These are phyloP conservation scores for Magnolia kwangsiensis DNA, from an alignment of 164 flowering plant species.

Conservation along the genomic window DNA sequence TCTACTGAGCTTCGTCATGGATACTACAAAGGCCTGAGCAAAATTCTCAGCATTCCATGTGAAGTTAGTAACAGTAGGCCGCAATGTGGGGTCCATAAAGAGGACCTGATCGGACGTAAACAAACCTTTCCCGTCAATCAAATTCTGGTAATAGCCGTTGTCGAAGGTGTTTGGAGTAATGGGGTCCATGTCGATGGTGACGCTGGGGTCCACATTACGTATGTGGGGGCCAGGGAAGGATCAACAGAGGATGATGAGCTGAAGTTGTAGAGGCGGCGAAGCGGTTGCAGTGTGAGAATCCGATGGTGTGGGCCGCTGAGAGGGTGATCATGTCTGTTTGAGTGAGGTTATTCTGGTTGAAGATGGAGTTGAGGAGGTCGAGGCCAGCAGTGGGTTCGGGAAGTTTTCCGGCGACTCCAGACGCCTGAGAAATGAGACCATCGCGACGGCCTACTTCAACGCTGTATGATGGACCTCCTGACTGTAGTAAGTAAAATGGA, in stretches of 20 bases:
- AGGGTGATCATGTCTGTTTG: slow-evolving; percentile 67
- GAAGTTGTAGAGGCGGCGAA: slow-evolving; percentile 62
- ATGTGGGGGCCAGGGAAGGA: slow-evolving; percentile 52
- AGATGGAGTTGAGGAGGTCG: slow-evolving; percentile 36
- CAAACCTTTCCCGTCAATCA: slow-evolving; percentile 55
- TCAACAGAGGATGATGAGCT: slow-evolving; percentile 40
- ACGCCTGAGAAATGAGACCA: slow-evolving; percentile 56
- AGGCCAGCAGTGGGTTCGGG: slow-evolving; percentile 52
- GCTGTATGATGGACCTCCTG: slow-evolving; percentile 58
- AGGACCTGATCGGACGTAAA: slow-evolving; percentile 69
- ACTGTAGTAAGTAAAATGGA: slow-evolving; percentile 22
- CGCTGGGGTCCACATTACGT: slow-evolving; percentile 53
- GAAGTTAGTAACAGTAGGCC: slow-evolving; percentile 40
- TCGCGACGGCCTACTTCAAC: slow-evolving; percentile 76
- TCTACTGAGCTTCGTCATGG: slow-evolving; percentile 68
- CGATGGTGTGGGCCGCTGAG: slow-evolving; percentile 81
- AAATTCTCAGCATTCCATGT: slow-evolving; percentile 39
- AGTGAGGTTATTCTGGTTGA: slow-evolving; percentile 41
- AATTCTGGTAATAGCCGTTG: slow-evolving; percentile 56
- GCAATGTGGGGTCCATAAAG: slow-evolving; percentile 40
- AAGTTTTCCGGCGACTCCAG: slow-evolving; percentile 52
- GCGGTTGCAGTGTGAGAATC: slow-evolving; percentile 72
- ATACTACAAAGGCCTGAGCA: slow-evolving; percentile 40
- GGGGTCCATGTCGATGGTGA: slow-evolving; percentile 65
- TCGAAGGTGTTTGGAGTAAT: slow-evolving; percentile 53